Evolutionary conservation across 768 basidiomycete genomes (phyloP).

Genomic region (Hemileccinum rubropunctum): DNA sequence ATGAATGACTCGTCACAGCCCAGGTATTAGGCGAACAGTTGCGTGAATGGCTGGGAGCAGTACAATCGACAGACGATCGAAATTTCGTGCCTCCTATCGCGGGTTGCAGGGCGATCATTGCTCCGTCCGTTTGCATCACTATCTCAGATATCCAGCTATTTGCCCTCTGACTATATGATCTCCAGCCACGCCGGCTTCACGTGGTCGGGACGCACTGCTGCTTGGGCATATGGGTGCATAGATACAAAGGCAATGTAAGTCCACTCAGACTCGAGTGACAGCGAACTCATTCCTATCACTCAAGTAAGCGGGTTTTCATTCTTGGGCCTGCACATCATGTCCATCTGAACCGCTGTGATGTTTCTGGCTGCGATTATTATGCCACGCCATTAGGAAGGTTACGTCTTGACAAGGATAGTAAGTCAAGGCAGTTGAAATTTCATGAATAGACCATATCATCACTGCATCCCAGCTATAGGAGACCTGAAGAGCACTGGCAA

Average conservation of each 20-base stretch:
- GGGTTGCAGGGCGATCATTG: conserved; percentile 86
- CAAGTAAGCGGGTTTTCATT: conserved; percentile 88
- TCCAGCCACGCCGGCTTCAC: conserved; percentile 91
- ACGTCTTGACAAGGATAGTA: conserved; percentile 76
- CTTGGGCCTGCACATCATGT: conserved; percentile 95
- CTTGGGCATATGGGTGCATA: conserved; percentile 93
- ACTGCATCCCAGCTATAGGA: conserved; percentile 15
- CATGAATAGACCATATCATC: background rate
- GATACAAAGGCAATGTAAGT: conserved; percentile 79
- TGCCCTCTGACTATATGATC: conserved; percentile 8
- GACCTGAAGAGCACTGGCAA: conserved; percentile 25
- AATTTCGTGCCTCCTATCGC: conserved; percentile 64
- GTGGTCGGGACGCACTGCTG: conserved; percentile 91
- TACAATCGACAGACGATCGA: conserved; percentile 43
- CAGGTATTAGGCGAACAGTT: conserved; percentile 61
- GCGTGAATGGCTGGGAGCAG: conserved; percentile 56
- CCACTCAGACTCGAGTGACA: background rate
- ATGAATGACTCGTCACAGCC: conserved; percentile 38
- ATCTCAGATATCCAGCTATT: background rate
- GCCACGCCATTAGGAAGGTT: conserved; percentile 84
- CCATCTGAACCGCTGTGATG: conserved; percentile 82
- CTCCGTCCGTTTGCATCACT: conserved; percentile 63
- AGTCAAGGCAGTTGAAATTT: conserved; percentile 31
- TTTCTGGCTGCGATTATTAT: conserved; percentile 76
- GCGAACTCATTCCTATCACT: conserved; percentile 7